These are phyloP conservation scores for Xanthoconium stramineum DNA, from an alignment of 768 basidiomycete species.

Conservation along the genomic window DNA sequence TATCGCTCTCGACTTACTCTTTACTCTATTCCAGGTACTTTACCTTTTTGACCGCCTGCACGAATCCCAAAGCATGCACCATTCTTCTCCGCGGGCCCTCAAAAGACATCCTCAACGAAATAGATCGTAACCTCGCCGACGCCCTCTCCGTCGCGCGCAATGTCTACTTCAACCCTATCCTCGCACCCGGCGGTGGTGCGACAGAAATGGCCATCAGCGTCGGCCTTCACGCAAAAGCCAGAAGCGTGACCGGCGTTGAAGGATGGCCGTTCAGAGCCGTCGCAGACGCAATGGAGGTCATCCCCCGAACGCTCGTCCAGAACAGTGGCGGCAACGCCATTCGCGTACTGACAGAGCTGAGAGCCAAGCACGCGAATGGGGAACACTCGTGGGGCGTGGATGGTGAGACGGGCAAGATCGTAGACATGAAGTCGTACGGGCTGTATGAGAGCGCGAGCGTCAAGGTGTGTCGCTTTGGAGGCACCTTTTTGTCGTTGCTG, in stretches of 20 bases:
- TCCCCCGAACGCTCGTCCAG: slow-evolving; percentile 91
- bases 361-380: slow-evolving; percentile 94
- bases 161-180: slow-evolving; percentile 89
- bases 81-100: slow-evolving; percentile 96
- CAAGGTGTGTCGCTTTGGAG: slow-evolving; percentile 49
- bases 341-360: slow-evolving; percentile 85
- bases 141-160: slow-evolving; percentile 98
- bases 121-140: slow-evolving; percentile 95
- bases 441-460: slow-evolving; percentile 95
- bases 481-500: background rate
- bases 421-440: slow-evolving; percentile 93
- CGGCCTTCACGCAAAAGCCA: slow-evolving; percentile 75
- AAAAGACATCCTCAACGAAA: slow-evolving; percentile 97
- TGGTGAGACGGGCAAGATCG: slow-evolving; percentile 93
- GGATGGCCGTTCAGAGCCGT: slow-evolving; percentile 91
- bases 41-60: slow-evolving; percentile 92
- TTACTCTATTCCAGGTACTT: slow-evolving; percentile 67
- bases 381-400: slow-evolving; percentile 93
- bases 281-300: slow-evolving; percentile 95
- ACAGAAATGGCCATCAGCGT: slow-evolving; percentile 98
- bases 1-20: background rate
- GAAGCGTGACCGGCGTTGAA: slow-evolving; percentile 81
- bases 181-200: slow-evolving; percentile 96
- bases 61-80: slow-evolving; percentile 91
- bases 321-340: slow-evolving; percentile 96